phyloP scores from a whole-genome alignment of 768 basidiomycete genomes.

The Chalciporus chontae region DNA sequence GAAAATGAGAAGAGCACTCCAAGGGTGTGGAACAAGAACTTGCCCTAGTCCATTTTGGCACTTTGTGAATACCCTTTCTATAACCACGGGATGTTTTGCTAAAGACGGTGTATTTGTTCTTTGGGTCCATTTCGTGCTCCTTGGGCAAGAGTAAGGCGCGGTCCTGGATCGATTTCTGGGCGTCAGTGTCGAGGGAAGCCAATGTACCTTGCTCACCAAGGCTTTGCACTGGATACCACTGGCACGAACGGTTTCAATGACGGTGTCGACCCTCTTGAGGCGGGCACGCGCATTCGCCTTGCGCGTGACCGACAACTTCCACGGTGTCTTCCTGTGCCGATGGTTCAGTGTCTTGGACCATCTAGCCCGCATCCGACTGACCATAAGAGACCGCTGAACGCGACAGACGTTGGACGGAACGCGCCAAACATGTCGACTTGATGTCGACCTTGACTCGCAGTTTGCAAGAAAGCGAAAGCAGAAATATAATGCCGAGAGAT shows the following conservation, averaged over 20 bases:
- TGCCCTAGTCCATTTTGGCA: constrained; percentile 96
- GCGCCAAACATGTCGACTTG: constrained; percentile 79
- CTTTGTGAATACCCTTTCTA: constrained; percentile 93
- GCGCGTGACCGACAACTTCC: constrained; percentile 86
- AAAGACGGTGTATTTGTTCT: constrained; percentile 96
- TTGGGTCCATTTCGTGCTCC: constrained; percentile 87
- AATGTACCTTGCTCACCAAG: constrained; percentile 51
- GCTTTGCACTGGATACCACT: constrained; percentile 78
- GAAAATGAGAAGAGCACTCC: constrained; percentile 6
- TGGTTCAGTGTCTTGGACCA: constrained; percentile 1
- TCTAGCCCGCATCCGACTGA: constrained; percentile 26
- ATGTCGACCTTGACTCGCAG: neutral
- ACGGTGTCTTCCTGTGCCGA: constrained; percentile 81
- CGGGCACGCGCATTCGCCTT: constrained; percentile 89
- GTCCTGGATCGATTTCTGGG: constrained; percentile 40
- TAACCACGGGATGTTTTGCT: constrained; percentile 67
- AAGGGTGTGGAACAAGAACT: constrained; percentile 24
- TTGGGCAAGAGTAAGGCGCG: constrained; percentile 82
- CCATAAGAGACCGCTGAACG: constrained; percentile 83
- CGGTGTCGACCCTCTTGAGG: constrained; percentile 89
- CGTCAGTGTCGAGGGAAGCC: neutral
- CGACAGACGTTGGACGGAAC: constrained; percentile 68
- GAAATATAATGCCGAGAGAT: constrained; percentile 17
- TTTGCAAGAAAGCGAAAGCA: neutral
- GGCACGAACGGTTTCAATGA: constrained; percentile 81